A percentile compares a stretch with the other conserved stretches of the same genome.
Conservation (phyloP, 192 early-diverging fungal genomes). For the Obelidium mucronatum region DNA sequence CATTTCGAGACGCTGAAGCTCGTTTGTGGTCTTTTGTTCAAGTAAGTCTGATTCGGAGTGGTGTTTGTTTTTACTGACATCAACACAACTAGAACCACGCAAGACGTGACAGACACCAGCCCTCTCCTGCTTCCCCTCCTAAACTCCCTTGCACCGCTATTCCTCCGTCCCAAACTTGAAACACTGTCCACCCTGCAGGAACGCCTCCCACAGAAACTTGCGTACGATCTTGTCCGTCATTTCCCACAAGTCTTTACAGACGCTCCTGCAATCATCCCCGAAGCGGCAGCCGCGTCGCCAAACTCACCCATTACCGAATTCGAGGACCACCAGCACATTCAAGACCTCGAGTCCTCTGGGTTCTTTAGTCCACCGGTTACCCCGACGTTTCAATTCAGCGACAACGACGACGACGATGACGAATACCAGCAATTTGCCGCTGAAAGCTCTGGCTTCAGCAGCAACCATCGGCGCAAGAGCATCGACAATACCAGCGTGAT, state of each 20-base stretch:
- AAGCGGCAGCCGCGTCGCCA: no score
- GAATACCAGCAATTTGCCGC: background rate
- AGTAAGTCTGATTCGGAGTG: slow-evolving; percentile 17
- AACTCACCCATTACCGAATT: no score
- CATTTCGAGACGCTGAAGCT: slow-evolving; percentile 46
- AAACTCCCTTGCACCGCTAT: slow-evolving; percentile 36
- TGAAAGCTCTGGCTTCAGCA: no score
- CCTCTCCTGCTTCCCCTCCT: slow-evolving; percentile 32
- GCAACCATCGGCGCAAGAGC: no score
- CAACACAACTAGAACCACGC: background rate
- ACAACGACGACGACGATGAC: slow-evolving; percentile 6
- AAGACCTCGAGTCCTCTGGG: no score
- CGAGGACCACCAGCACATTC: no score
- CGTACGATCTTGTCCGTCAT: slow-evolving; percentile 42
- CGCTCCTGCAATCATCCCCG: no score
- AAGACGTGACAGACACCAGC: slow-evolving; percentile 24
- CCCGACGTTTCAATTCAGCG: no score
- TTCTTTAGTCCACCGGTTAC: no score
- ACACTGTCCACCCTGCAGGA: slow-evolving; percentile 29
- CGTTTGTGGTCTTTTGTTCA: slow-evolving; percentile 39
- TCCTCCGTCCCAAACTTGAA: slow-evolving; percentile 45
- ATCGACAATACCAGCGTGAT: no score
- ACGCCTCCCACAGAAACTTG: slow-evolving; percentile 41
- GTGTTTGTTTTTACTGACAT: background rate
- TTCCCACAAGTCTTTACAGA: slow-evolving; percentile 38